phyloP scores from a whole-genome alignment of 805 yeast species.

The Wickerhamiella lipophila region DNA sequence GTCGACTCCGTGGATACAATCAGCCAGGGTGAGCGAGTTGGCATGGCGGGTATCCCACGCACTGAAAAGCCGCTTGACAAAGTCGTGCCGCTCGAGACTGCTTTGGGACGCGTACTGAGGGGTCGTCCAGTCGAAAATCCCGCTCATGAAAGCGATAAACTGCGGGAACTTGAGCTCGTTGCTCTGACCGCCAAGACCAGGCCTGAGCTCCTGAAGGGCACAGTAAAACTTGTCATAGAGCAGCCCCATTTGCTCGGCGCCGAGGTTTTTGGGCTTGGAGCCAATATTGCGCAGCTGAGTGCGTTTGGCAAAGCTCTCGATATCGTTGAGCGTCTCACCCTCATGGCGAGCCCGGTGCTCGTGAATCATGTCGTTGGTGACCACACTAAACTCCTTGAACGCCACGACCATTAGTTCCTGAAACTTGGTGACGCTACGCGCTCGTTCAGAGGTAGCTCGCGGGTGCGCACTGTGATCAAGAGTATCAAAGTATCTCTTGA shows the following conservation, averaged over 20 bases:
- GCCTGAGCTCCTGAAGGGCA: conserved; percentile 49
- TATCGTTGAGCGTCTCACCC: conserved; percentile 67
- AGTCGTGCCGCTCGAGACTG: conserved; percentile 29
- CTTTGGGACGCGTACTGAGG: conserved; percentile 23
- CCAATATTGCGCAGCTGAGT: conserved; percentile 72
- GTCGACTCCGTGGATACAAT: conserved; percentile 63
- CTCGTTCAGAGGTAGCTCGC: conserved; percentile 47
- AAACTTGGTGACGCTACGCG: conserved; percentile 62
- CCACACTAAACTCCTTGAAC: conserved; percentile 73
- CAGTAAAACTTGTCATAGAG: conserved; percentile 77
- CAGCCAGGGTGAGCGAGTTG: conserved; percentile 48
- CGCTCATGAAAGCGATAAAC: conserved; percentile 62
- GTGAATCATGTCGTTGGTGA: conserved; percentile 61
- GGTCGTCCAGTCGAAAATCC: conserved; percentile 61
- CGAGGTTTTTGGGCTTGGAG: conserved; percentile 57
- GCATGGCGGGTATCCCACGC: conserved; percentile 53
- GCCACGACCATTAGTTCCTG: conserved; percentile 86
- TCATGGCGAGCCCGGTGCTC: conserved; percentile 60
- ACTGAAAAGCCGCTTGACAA: conserved; percentile 50
- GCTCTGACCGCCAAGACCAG: conserved; percentile 35
- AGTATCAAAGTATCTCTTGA: conserved; percentile 67
- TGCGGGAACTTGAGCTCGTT: conserved; percentile 65
- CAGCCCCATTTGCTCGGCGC: conserved; percentile 46
- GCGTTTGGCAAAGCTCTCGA: conserved; percentile 80
- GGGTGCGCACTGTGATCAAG: conserved; percentile 74